These are phyloP conservation scores for Pseudogymnoascus sp. DNA, from an alignment of 2,329 filamentous ascomycete species.

Conservation along the genomic window DNA sequence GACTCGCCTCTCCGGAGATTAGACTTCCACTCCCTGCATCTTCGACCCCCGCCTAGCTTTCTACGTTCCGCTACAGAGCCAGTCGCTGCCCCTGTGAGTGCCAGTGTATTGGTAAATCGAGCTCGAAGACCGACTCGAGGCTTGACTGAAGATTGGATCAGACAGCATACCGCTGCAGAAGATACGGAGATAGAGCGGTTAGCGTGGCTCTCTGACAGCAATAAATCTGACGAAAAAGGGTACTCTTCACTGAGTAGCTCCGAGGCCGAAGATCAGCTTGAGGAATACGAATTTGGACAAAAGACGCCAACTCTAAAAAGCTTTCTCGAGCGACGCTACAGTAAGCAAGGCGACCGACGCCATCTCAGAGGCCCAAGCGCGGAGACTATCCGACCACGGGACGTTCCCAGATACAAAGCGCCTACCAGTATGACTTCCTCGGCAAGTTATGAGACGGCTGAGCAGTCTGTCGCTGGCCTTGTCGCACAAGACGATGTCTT, in stretches of 20 bases:
- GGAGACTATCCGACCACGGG: slow-evolving; percentile 25
- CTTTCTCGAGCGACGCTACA: slow-evolving; percentile 21
- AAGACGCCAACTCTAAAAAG: slow-evolving; percentile 28
- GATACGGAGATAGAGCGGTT: slow-evolving; percentile 62
- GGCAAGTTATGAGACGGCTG: slow-evolving; percentile 7
- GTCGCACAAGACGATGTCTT: slow-evolving; percentile 1
- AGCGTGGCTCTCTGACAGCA: slow-evolving; percentile 72
- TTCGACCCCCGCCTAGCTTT: slow-evolving; percentile 44
- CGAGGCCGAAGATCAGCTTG: slow-evolving; percentile 41
- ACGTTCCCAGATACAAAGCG: slow-evolving; percentile 15
- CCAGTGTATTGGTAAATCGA: slow-evolving; percentile 57
- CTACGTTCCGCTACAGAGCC: slow-evolving; percentile 31
- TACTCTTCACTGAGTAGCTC: slow-evolving; percentile 68
- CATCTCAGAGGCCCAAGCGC: slow-evolving; percentile 24
- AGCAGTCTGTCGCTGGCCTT: neutral
- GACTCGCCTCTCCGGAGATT: slow-evolving; percentile 55
- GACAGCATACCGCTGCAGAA: slow-evolving; percentile 65
- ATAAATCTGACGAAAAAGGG: slow-evolving; percentile 54
- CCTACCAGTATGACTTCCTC: slow-evolving; percentile 5
- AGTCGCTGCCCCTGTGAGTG: slow-evolving; percentile 35
- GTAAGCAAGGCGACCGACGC: slow-evolving; percentile 21
- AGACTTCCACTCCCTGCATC: slow-evolving; percentile 38
- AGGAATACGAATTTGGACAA: slow-evolving; percentile 38
- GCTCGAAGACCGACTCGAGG: slow-evolving; percentile 52
- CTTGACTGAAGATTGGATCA: slow-evolving; percentile 79